Percentiles rank a stretch among this genome's conserved stretches.
These are phyloP conservation scores for Fusarium udum DNA, from an alignment of 2,329 filamentous ascomycete genomes.

Conservation along the genomic window DNA sequence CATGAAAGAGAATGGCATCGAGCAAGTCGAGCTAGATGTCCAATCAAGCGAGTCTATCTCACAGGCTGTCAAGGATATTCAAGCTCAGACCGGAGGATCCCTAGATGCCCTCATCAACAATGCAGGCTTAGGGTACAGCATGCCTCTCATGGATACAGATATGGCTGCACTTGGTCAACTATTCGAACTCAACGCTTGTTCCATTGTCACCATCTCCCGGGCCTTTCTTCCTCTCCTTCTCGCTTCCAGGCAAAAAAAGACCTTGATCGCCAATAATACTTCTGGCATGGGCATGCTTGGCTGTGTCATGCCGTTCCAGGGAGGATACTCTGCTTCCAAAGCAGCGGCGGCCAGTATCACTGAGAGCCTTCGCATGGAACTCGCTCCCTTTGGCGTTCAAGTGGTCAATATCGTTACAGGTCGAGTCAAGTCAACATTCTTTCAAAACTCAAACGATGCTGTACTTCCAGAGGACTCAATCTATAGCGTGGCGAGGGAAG, in stretches of 20 bases:
- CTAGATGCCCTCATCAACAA: not conserved
- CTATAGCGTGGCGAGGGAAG: not conserved
- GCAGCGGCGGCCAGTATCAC: not conserved
- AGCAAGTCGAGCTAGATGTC: not conserved
- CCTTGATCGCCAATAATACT: not conserved
- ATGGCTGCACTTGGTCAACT: not conserved
- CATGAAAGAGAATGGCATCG: not conserved
- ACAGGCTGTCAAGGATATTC: not conserved
- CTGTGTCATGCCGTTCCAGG: not conserved
- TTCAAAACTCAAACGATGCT: not conserved
- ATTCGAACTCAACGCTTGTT: not conserved
- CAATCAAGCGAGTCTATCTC: not conserved
- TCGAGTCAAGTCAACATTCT: not conserved
- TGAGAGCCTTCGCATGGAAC: not conserved
- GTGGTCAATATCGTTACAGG: not conserved
- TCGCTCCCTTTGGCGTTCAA: not conserved
- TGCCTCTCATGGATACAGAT: not conserved
- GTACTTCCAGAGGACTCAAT: not conserved
- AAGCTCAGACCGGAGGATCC: not conserved
- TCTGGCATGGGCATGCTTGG: not conserved
- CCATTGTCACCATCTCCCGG: not conserved
- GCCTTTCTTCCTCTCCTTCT: not conserved
- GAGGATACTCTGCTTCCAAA: not conserved
- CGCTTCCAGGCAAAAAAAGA: not conserved
- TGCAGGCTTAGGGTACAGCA: not conserved